Percentiles rank a stretch among this genome's conserved stretches.
Evolutionary conservation across 768 basidiomycete species (phyloP).

Genomic region (Boletus subparvulus): DNA sequence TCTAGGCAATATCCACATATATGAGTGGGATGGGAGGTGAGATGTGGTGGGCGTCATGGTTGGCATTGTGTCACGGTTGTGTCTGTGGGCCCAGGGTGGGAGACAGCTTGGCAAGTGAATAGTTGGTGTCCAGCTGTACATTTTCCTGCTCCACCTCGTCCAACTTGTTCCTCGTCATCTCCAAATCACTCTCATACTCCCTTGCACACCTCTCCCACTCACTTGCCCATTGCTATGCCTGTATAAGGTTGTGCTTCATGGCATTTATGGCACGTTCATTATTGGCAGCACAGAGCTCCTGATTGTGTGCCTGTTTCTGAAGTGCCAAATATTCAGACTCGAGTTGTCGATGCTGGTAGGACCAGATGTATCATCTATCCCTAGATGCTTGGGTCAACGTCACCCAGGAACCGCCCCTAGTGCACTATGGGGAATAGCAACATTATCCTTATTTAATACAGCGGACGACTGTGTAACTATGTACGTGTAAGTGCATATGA

Average conservation of each 20-base stretch:
- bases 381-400: no score
- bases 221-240: constrained; percentile 72
- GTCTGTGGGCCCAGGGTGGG: no score
- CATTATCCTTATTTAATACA: no score
- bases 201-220: constrained; percentile 85
- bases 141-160: constrained; percentile 68
- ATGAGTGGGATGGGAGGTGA: no score
- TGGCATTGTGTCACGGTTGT: no score
- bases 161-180: constrained; percentile 55
- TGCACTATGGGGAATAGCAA: no score
- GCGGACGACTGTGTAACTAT: no score
- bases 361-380: no score
- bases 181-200: constrained; percentile 65
- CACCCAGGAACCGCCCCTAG: no score
- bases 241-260: constrained; percentile 61
- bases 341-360: constrained; percentile 48
- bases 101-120: constrained; percentile 54
- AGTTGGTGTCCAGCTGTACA: constrained; percentile 67
- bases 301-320: constrained; percentile 72
- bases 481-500: no score
- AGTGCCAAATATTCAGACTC: constrained; percentile 67
- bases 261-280: constrained; percentile 58
- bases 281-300: constrained; percentile 59
- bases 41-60: no score
- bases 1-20: no score